Evolutionary conservation across 1,139 yeast species (phyloP).

Genomic region (Taiozyma onychis): DNA sequence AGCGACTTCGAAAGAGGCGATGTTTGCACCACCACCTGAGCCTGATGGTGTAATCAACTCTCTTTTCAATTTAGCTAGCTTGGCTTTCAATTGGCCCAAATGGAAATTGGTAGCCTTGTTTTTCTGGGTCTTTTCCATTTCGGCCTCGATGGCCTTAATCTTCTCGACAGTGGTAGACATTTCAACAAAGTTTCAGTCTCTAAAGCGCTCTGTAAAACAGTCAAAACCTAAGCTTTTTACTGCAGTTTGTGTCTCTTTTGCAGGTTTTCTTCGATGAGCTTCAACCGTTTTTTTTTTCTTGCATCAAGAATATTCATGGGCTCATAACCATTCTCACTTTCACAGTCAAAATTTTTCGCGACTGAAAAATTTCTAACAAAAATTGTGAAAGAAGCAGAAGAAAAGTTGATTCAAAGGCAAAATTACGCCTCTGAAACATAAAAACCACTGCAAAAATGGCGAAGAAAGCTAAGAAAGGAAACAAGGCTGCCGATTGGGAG

Average conservation of each 20-base stretch:
- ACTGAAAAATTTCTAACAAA: neutral
- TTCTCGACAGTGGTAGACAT: slow-evolving; percentile 24
- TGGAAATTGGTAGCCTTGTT: slow-evolving; percentile 95
- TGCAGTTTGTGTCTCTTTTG: neutral
- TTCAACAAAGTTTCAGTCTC: neutral
- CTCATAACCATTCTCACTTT: neutral
- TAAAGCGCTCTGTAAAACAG: neutral
- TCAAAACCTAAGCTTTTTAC: neutral
- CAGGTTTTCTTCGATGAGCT: neutral
- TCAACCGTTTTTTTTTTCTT: neutral
- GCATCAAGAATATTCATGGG: neutral
- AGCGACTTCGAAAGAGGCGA: slow-evolving; percentile 88
- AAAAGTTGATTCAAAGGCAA: neutral
- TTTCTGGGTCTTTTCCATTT: slow-evolving; percentile 90
- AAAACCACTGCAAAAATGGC: slow-evolving; percentile 15
- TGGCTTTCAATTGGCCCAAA: slow-evolving; percentile 94
- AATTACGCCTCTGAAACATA: neutral
- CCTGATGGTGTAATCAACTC: slow-evolving; percentile 80
- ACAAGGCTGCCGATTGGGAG: slow-evolving; percentile 73
- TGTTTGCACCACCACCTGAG: slow-evolving; percentile 83
- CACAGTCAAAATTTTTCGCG: slow-evolving; percentile 5
- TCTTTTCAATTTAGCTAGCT: slow-evolving; percentile 87
- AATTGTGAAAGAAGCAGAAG: neutral
- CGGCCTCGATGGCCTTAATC: slow-evolving; percentile 90
- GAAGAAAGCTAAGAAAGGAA: slow-evolving; percentile 33